A percentile compares a stretch with the other conserved stretches of the same genome.
These are phyloP conservation scores for Biscutella laevigata DNA, from an alignment of 441 rosid species.

Conservation along the genomic window DNA sequence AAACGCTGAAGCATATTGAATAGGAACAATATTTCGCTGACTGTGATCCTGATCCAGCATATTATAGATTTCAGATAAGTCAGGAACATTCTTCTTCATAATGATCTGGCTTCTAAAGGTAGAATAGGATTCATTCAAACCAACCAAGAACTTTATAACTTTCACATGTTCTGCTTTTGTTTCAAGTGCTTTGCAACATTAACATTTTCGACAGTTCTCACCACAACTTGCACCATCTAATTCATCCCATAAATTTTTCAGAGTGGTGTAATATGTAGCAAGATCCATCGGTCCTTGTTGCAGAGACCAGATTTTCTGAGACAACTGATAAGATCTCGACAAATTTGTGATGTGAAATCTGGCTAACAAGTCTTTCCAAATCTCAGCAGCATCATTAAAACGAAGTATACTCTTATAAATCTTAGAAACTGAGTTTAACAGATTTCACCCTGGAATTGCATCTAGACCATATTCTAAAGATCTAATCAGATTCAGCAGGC, in stretches of 20 bases:
- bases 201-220: too few relatives aligned
- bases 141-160: neutral
- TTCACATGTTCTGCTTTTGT: neutral
- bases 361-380: too few relatives aligned
- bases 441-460: too few relatives aligned
- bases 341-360: too few relatives aligned
- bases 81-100: neutral
- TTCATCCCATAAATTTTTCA: neutral
- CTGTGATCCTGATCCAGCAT: neutral
- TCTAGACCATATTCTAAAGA: too few relatives aligned
- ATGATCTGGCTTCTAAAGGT: neutral
- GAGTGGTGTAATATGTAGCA: fast-evolving
- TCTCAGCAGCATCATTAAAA: too few relatives aligned
- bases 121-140: neutral
- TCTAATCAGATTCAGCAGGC: too few relatives aligned
- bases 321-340: too few relatives aligned
- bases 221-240: neutral
- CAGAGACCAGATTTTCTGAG: too few relatives aligned
- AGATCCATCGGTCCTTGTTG: neutral
- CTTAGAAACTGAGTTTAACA: too few relatives aligned
- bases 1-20: neutral
- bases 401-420: too few relatives aligned
- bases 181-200: neutral
- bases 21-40: neutral
- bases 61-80: neutral